phyloP scores from a whole-genome alignment of 2,329 filamentous ascomycete genomes.

The Stemphylium beticola region DNA sequence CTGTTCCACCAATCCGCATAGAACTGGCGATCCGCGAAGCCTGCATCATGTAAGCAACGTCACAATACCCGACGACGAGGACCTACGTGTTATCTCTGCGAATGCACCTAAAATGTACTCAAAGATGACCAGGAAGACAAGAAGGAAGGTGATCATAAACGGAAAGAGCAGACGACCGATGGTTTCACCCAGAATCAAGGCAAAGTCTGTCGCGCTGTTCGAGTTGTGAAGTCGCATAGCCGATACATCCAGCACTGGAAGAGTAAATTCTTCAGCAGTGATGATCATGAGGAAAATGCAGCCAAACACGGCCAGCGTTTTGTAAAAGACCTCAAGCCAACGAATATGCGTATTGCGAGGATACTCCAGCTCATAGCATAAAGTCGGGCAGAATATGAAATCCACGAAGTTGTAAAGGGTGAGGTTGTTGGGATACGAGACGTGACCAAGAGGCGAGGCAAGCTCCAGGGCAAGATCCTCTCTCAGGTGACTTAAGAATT shows the following conservation, averaged over 20 bases:
- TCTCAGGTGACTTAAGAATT: conserved; percentile 69
- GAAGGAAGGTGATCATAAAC: conserved; percentile 93
- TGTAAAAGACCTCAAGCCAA: conserved; percentile 82
- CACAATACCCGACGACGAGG: background rate
- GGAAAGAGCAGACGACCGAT: conserved; percentile 93
- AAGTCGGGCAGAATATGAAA: conserved; percentile 88
- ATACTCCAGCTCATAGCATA: conserved; percentile 98
- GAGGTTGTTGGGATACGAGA: conserved; percentile 89
- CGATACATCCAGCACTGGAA: conserved; percentile 83
- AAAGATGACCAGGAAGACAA: conserved; percentile 98
- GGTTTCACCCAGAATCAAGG: conserved; percentile 84
- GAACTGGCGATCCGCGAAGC: conserved; percentile 10
- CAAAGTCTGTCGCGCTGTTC: conserved; percentile 65
- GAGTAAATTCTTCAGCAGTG: conserved; percentile 91
- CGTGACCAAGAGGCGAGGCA: conserved; percentile 85
- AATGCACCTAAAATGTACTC: conserved; percentile 95
- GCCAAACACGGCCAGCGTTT: conserved; percentile 88
- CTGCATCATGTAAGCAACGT: conserved; percentile 1
- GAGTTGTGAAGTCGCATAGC: conserved; percentile 59
- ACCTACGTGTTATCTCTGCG: conserved; percentile 79
- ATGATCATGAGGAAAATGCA: conserved; percentile 95
- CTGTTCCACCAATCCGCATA: conserved; percentile 68
- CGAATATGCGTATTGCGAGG: conserved; percentile 77
- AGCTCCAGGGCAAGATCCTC: conserved; percentile 90
- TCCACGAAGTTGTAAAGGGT: conserved; percentile 82